phyloP scores from a whole-genome alignment of 148 eudicot genomes.

The Salicornia ramosissima region DNA sequence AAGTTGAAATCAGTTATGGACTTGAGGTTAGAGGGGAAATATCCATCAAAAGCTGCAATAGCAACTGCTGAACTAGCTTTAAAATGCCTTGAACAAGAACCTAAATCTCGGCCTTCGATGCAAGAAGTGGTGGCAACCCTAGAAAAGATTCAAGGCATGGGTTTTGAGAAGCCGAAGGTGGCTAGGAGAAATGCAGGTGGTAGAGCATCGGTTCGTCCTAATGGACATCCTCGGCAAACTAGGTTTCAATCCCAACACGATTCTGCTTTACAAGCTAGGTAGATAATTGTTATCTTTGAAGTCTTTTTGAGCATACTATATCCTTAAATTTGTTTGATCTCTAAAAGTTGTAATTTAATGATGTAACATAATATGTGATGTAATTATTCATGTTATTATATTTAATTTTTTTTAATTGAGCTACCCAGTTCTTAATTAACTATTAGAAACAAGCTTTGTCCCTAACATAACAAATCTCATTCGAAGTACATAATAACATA shows the following conservation, averaged over 20 bases:
- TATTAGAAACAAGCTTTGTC: too few species aligned
- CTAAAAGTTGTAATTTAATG: slow-evolving; percentile 1
- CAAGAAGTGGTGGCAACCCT: slow-evolving; percentile 57
- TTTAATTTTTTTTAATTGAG: background rate
- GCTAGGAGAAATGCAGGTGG: slow-evolving; percentile 29
- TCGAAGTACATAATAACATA: too few species aligned
- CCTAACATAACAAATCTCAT: too few species aligned
- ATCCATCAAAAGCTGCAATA: slow-evolving; percentile 56
- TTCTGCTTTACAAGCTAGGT: slow-evolving; percentile 23
- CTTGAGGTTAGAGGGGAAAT: slow-evolving; percentile 58
- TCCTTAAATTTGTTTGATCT: background rate
- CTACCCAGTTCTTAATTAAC: background rate
- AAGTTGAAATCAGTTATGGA: slow-evolving; percentile 63
- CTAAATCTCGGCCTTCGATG: slow-evolving; percentile 65
- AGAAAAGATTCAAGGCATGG: slow-evolving; percentile 31
- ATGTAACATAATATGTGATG: background rate
- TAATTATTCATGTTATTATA: background rate
- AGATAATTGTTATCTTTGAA: background rate
- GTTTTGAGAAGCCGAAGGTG: slow-evolving; percentile 35
- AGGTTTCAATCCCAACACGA: slow-evolving; percentile 28
- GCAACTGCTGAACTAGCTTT: slow-evolving; percentile 63
- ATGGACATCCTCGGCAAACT: slow-evolving; percentile 16
- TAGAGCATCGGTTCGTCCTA: slow-evolving; percentile 22
- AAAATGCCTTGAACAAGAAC: slow-evolving; percentile 49
- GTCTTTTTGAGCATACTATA: background rate